Evolutionary conservation across 2,329 filamentous ascomycete genomes (phyloP).

Genomic region (Aspergillus sclerotialis): DNA sequence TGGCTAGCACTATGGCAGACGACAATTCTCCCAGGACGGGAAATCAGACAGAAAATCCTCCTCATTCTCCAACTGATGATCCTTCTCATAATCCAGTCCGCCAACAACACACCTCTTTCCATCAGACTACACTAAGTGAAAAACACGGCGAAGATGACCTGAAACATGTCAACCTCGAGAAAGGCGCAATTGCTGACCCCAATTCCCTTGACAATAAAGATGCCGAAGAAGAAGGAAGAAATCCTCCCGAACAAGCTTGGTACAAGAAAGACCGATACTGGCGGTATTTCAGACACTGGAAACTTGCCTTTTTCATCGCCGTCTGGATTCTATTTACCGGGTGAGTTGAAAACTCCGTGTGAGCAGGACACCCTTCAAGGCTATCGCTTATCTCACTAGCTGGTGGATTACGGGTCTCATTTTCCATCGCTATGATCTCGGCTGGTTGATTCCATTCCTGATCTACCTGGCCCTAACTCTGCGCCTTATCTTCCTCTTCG

Average conservation of each 20-base stretch:
- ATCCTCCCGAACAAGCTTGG: slow-evolving; percentile 22
- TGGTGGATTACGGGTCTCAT: slow-evolving; percentile 75
- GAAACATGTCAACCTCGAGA: slow-evolving; percentile 34
- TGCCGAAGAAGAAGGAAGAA: slow-evolving; percentile 37
- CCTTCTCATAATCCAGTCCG: slow-evolving; percentile 30
- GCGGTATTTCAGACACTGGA: slow-evolving; percentile 20
- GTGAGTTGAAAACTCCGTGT: slow-evolving; percentile 31
- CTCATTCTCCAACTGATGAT: slow-evolving; percentile 11
- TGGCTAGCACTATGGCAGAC: slow-evolving; percentile 2
- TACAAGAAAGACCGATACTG: slow-evolving; percentile 7
- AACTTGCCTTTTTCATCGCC: slow-evolving; percentile 38
- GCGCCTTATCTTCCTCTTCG: slow-evolving; percentile 66
- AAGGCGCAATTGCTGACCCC: slow-evolving; percentile 27
- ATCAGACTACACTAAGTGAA: slow-evolving; percentile 30
- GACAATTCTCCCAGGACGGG: slow-evolving; percentile 1
- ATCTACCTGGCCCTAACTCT: slow-evolving; percentile 69
- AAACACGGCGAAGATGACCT: slow-evolving; percentile 37
- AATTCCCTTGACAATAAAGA: slow-evolving; percentile 37
- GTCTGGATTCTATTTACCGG: slow-evolving; percentile 48
- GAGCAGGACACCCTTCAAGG: slow-evolving; percentile 8
- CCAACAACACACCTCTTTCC: slow-evolving; percentile 34
- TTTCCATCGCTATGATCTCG: slow-evolving; percentile 63
- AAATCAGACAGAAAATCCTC: no score
- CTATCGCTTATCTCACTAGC: slow-evolving; percentile 22
- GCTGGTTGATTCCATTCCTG: slow-evolving; percentile 80